Percentiles rank a stretch among this genome's conserved stretches.
phyloP scores from a whole-genome alignment of 495 filamentous ascomycete genomes.

The Hyphodiscus hymeniophilus region DNA sequence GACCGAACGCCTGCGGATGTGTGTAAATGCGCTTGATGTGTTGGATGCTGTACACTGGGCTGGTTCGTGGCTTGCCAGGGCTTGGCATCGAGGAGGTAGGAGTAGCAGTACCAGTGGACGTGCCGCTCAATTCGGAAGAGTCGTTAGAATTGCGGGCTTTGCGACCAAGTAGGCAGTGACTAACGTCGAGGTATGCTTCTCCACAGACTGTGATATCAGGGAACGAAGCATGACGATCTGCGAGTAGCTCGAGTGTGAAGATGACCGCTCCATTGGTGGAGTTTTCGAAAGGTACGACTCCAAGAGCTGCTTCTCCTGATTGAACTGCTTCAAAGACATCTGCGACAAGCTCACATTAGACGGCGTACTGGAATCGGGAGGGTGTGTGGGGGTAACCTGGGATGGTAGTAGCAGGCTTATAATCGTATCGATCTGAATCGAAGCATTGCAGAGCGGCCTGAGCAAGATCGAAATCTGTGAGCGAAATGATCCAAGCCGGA shows the following conservation, averaged over 20 bases:
- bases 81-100: constrained; percentile 18
- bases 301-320: constrained; percentile 48
- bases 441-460: constrained; percentile 66
- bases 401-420: constrained; percentile 54
- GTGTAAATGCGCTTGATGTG: constrained; percentile 64
- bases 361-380: background rate
- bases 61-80: constrained; percentile 21
- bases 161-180: constrained; percentile 70
- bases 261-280: constrained; percentile 88
- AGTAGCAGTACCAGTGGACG: constrained; percentile 13
- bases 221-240: constrained; percentile 54
- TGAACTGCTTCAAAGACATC: constrained; percentile 80
- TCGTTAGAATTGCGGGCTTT: constrained; percentile 5
- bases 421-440: constrained; percentile 38
- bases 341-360: constrained; percentile 22
- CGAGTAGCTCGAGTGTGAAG: constrained; percentile 79
- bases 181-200: constrained; percentile 77
- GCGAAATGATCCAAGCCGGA: constrained; percentile 11
- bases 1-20: constrained; percentile 91
- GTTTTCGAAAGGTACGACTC: constrained; percentile 94
- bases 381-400: constrained; percentile 35
- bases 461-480: constrained; percentile 15
- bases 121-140: constrained; percentile 14
- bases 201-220: constrained; percentile 62
- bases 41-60: constrained; percentile 31